Evolutionary conservation across 805 yeast genomes (phyloP).

Genomic region (Ogataea ganodermae): DNA sequence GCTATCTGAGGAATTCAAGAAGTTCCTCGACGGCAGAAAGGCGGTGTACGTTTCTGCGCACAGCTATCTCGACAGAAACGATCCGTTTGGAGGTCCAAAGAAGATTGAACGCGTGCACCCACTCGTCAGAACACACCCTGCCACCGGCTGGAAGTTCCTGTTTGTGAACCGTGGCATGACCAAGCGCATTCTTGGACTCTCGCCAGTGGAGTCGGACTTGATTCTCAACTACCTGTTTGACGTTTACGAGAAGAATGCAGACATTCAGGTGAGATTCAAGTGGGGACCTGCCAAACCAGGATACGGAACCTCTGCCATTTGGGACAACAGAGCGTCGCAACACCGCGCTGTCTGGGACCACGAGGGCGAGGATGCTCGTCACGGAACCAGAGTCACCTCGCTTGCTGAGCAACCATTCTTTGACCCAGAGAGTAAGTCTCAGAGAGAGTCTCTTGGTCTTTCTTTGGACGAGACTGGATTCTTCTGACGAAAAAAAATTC

Average conservation of each 20-base stretch:
- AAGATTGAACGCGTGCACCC: conserved; percentile 59
- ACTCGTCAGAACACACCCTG: conserved; percentile 61
- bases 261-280: conserved; percentile 53
- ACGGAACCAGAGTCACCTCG: conserved; percentile 52
- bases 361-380: conserved; percentile 42
- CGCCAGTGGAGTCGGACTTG: conserved; percentile 48
- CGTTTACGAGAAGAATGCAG: conserved; percentile 50
- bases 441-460: conserved; percentile 49
- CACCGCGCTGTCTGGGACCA: conserved; percentile 48
- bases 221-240: conserved; percentile 46
- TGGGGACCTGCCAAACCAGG: conserved; percentile 42
- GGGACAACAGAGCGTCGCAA: conserved; percentile 50
- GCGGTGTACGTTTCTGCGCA: conserved; percentile 45
- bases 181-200: conserved; percentile 50
- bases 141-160: conserved; percentile 61
- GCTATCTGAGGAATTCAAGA: conserved; percentile 49
- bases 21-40: conserved; percentile 51
- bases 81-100: conserved; percentile 46
- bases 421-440: conserved; percentile 49
- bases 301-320: conserved; percentile 45
- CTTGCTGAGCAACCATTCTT: conserved; percentile 54
- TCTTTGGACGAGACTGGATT: conserved; percentile 24
- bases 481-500: neutral
- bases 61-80: conserved; percentile 38
- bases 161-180: conserved; percentile 54